Evolutionary conservation across 2,329 filamentous ascomycete genomes (phyloP).

Genomic region (Chaetomiaceae sp.): DNA sequence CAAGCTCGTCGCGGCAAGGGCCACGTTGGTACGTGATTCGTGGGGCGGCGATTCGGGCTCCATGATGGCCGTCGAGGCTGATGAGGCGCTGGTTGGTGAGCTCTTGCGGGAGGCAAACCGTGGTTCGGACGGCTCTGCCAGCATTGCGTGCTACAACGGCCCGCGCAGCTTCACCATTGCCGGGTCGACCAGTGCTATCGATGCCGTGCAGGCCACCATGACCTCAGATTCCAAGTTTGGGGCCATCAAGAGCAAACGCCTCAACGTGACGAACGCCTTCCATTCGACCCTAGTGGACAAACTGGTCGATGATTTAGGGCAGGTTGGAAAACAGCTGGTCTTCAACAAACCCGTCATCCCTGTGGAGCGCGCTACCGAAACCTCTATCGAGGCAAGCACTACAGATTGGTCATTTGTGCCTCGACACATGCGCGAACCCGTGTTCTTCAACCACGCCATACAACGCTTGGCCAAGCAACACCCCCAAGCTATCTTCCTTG

Average conservation of each 20-base stretch:
- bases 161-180: slow-evolving; percentile 40
- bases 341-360: slow-evolving; percentile 29
- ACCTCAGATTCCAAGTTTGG: background rate
- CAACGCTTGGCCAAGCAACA: slow-evolving; percentile 26
- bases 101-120: background rate
- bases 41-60: slow-evolving; percentile 37
- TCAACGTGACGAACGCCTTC: slow-evolving; percentile 45
- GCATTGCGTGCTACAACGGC: slow-evolving; percentile 48
- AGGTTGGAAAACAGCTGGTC: slow-evolving; percentile 29
- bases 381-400: too few relatives aligned
- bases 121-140: background rate
- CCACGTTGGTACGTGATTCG: slow-evolving; percentile 29
- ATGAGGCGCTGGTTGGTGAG: background rate
- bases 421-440: slow-evolving; percentile 32
- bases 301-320: background rate
- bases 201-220: slow-evolving; percentile 14
- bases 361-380: slow-evolving; percentile 2
- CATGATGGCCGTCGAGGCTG: slow-evolving; percentile 35
- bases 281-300: slow-evolving; percentile 41
- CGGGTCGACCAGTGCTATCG: slow-evolving; percentile 34
- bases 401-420: background rate
- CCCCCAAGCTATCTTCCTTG: slow-evolving; percentile 29
- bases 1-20: slow-evolving; percentile 29
- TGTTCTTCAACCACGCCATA: slow-evolving; percentile 33
- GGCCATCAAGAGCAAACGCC: slow-evolving; percentile 33